Conservation (phyloP, 2,329 filamentous ascomycete genomes). For the Aspergillus costaricaensis region DNA sequence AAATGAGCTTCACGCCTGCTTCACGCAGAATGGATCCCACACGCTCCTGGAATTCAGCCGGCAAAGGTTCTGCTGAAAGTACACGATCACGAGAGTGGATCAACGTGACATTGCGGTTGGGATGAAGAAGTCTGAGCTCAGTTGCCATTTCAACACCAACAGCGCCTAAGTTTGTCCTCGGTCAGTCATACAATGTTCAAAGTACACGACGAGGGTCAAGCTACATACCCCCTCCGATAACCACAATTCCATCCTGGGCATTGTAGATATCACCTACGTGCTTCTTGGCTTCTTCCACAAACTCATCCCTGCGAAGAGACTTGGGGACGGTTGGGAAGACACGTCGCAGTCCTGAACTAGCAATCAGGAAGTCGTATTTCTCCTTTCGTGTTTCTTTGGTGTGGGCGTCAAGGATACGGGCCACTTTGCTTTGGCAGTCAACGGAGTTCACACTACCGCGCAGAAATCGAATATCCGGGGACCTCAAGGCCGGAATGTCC, state of each 20-base stretch:
- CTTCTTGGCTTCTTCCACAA: slow-evolving; percentile 27
- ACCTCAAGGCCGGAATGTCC: slow-evolving; percentile 67
- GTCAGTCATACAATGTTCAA: neutral
- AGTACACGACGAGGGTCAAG: too few relatives aligned
- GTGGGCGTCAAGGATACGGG: slow-evolving; percentile 55
- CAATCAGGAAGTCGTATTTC: slow-evolving; percentile 73
- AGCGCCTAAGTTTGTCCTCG: slow-evolving; percentile 52
- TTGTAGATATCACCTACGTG: slow-evolving; percentile 43
- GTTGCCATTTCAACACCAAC: slow-evolving; percentile 82
- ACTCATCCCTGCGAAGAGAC: slow-evolving; percentile 45
- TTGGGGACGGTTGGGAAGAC: slow-evolving; percentile 74
- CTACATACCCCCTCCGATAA: slow-evolving; percentile 67
- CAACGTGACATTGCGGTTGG: slow-evolving; percentile 67
- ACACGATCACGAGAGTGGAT: slow-evolving; percentile 72
- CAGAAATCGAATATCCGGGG: slow-evolving; percentile 63
- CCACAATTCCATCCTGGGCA: slow-evolving; percentile 56
- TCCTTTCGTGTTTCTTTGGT: slow-evolving; percentile 44
- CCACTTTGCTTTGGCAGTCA: slow-evolving; percentile 61
- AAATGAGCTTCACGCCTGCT: slow-evolving; percentile 54
- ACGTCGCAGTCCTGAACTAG: slow-evolving; percentile 68
- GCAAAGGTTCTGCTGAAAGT: slow-evolving; percentile 71
- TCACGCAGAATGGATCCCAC: slow-evolving; percentile 61
- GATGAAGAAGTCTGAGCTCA: slow-evolving; percentile 70
- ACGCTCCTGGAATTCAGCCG: slow-evolving; percentile 65
- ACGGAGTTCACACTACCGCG: slow-evolving; percentile 66